A percentile compares a stretch with the other conserved stretches of the same genome.
phyloP scores from a whole-genome alignment of 495 filamentous ascomycete species.

The Penicillium psychrofluorescens region DNA sequence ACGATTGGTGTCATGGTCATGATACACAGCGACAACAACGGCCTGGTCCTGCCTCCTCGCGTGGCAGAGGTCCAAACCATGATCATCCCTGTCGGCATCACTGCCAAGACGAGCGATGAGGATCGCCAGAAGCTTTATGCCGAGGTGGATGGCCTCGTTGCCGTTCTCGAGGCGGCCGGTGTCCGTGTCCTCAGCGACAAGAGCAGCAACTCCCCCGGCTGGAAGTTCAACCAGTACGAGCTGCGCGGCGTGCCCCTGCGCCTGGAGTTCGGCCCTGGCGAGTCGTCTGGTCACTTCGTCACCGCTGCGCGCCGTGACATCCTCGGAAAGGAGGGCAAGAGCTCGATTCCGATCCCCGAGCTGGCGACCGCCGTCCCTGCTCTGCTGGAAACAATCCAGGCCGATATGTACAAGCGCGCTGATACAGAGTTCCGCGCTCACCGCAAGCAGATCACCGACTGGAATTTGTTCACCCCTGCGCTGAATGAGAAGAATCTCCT shows the following conservation, averaged over 20 bases:
- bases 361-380: slow-evolving; percentile 63
- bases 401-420: slow-evolving; percentile 76
- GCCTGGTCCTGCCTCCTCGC: slow-evolving; percentile 82
- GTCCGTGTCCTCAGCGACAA: slow-evolving; percentile 68
- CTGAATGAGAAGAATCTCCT: slow-evolving; percentile 88
- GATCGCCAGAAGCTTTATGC: slow-evolving; percentile 64
- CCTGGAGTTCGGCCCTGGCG: slow-evolving; percentile 91
- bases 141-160: slow-evolving; percentile 60
- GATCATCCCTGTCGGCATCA: slow-evolving; percentile 91
- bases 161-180: slow-evolving; percentile 55
- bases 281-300: slow-evolving; percentile 74
- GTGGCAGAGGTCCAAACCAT: slow-evolving; percentile 82
- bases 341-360: slow-evolving; percentile 63
- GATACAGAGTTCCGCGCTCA: slow-evolving; percentile 68
- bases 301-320: slow-evolving; percentile 81
- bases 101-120: slow-evolving; percentile 71
- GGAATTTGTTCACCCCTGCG: slow-evolving; percentile 82
- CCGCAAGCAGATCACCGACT: slow-evolving; percentile 71
- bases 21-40: slow-evolving; percentile 91
- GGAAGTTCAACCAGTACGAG: slow-evolving; percentile 98
- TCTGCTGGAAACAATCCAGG: slow-evolving; percentile 82
- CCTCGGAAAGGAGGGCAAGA: slow-evolving; percentile 59
- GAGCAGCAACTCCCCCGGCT: slow-evolving; percentile 84
- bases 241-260: slow-evolving; percentile 88
- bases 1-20: slow-evolving; percentile 97